Percentiles rank a stretch among this genome's conserved stretches.
Evolutionary conservation across 192 early-diverging fungal genomes (phyloP).

Genomic region (Dimargaris xerosporica): DNA sequence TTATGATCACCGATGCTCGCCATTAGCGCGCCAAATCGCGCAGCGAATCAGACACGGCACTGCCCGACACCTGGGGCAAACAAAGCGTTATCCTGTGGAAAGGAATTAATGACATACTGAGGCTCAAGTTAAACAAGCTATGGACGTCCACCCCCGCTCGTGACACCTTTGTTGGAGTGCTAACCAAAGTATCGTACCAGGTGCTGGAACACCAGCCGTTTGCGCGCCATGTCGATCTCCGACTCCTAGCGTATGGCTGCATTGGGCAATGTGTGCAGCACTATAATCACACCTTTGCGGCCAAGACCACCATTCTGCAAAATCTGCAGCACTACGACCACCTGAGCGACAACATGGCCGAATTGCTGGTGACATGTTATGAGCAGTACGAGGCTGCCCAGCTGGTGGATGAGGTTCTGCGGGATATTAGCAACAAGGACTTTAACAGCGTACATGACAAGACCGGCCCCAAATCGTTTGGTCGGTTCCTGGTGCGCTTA

Average conservation of each 20-base stretch:
- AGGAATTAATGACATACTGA: slow-evolving; percentile 31
- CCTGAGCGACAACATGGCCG: slow-evolving; percentile 67
- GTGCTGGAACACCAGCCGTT: slow-evolving; percentile 55
- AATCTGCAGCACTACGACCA: slow-evolving; percentile 77
- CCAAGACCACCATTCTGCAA: slow-evolving; percentile 62
- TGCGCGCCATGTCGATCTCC: slow-evolving; percentile 33
- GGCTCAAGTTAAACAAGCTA: slow-evolving; percentile 46
- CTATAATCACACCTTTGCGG: slow-evolving; percentile 63
- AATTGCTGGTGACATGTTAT: slow-evolving; percentile 45
- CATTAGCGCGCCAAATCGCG: background rate
- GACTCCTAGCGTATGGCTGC: slow-evolving; percentile 45
- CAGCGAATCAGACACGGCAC: slow-evolving; percentile 39
- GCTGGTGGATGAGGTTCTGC: slow-evolving; percentile 55
- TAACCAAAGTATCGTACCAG: slow-evolving; percentile 61
- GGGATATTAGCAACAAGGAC: slow-evolving; percentile 42
- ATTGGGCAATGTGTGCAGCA: slow-evolving; percentile 47
- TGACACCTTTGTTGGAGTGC: slow-evolving; percentile 52
- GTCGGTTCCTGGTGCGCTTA: slow-evolving; percentile 65
- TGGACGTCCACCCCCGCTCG: slow-evolving; percentile 53
- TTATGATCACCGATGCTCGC: background rate
- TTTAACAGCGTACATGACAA: slow-evolving; percentile 54
- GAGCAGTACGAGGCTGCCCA: slow-evolving; percentile 45
- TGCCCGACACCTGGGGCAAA: slow-evolving; percentile 34
- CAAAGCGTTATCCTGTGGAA: slow-evolving; percentile 33
- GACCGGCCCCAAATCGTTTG: slow-evolving; percentile 65